Base-by-base conservation (phyloP, 2,329 filamentous ascomycete genomes). In the Grosmannia penicillata region DNA sequence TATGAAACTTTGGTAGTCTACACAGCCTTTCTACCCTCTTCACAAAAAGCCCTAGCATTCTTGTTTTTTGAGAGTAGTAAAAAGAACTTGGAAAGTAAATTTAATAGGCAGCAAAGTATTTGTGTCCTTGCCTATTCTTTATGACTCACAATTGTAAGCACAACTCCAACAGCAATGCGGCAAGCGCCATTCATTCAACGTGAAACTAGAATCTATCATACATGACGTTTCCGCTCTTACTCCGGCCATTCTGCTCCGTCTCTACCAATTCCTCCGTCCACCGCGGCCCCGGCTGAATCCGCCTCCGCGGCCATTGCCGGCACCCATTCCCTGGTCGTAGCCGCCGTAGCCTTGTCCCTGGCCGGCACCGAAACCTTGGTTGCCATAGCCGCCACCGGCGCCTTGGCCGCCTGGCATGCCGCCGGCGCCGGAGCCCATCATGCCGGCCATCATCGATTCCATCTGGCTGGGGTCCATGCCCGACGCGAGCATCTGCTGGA, bases 401-500 rank as follows among this genome's bases (percentile, higher is more conserved):
- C 67, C 68, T 45, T 71, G 74, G 13, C 64, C 58, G 33, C 52
- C 59, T 14, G 61, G 63, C 1, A 35, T 37, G 0, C 58, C 59
- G 13, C 54, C 65, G 27, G 48, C 51, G 3, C 73, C 73, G 24
- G 66, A 65, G 0, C 64, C 60, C 48, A 75, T 77, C 70, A 78
- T 76, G 51, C 66, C 62, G 13, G 63, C 63, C 60, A 75, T 69
- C 42, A 69, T 56, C 27, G 72, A 68, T 44, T 79, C 75, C 72
- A 79, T 77, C 56, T 78, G 74, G 43, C 64, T 73, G 29, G 73
- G 72, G 45, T 79, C 75, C 61, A 78, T 73, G 18, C 74, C 75
- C 1, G 64, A 63, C 1, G 68, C 64, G 68, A 78, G 77, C 72
- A 79, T 77, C 54, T 78, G 73, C 54, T 78, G 74, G 71, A 79